These are phyloP conservation scores for Penicillium soppii DNA, from an alignment of 495 filamentous ascomycete species.

Conservation along the genomic window DNA sequence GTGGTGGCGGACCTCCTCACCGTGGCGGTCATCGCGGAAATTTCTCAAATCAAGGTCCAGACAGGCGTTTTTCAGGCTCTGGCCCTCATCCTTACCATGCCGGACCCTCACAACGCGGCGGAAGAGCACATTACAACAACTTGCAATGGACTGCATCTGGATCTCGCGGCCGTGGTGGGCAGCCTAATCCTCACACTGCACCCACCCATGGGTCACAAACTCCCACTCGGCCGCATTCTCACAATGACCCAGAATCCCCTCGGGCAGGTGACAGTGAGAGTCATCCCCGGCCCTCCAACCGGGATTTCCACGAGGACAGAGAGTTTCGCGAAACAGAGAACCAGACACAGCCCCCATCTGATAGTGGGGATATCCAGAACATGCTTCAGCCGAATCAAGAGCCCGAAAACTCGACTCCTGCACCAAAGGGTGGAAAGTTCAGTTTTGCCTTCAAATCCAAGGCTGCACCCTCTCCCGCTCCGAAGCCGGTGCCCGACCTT, in stretches of 20 bases:
- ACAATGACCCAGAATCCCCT: slow-evolving; percentile 33
- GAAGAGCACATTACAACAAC: slow-evolving; percentile 53
- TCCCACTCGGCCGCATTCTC: slow-evolving; percentile 26
- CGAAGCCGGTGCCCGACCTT: slow-evolving; percentile 70
- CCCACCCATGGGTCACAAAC: slow-evolving; percentile 27
- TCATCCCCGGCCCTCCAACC: slow-evolving; percentile 56
- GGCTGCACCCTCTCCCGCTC: slow-evolving; percentile 49
- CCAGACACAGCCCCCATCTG: slow-evolving; percentile 34
- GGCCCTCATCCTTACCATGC: slow-evolving; percentile 32
- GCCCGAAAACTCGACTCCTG: slow-evolving; percentile 48
- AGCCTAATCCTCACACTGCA: slow-evolving; percentile 31
- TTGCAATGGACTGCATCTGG: slow-evolving; percentile 58
- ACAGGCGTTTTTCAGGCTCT: slow-evolving; percentile 39
- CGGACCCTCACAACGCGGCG: slow-evolving; percentile 28
- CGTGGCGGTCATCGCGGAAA: slow-evolving; percentile 57
- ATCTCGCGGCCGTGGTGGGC: slow-evolving; percentile 29
- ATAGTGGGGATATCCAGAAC: slow-evolving; percentile 32
- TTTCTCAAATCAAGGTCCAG: slow-evolving; percentile 49
- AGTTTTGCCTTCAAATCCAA: slow-evolving; percentile 88
- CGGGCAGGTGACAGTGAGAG: slow-evolving; percentile 56
- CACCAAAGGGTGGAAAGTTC: slow-evolving; percentile 68
- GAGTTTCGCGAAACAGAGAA: slow-evolving; percentile 65
- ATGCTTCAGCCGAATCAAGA: slow-evolving; percentile 51
- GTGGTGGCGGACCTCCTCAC: slow-evolving; percentile 45
- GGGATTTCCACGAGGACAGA: slow-evolving; percentile 62